phyloP scores from a whole-genome alignment of 495 filamentous ascomycete species.

The Aspergillus wentii region DNA sequence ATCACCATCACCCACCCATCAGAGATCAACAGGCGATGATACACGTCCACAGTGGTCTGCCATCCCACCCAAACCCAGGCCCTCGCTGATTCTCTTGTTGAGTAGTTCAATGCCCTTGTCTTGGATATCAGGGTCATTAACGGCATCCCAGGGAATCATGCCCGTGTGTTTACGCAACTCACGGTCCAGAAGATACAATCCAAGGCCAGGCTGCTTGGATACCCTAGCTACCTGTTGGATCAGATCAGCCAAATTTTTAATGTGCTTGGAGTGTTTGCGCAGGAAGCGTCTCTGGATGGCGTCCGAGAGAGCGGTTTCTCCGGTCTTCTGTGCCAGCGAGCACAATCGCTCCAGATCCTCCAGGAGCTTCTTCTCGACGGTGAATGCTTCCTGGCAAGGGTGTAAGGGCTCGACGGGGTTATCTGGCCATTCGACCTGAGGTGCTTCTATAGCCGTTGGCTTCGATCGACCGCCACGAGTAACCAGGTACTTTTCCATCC shows the following conservation, averaged over 20 bases:
- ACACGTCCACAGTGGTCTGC: no score
- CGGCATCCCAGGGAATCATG: conserved; percentile 1
- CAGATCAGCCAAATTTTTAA: conserved; percentile 11
- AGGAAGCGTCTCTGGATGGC: conserved; percentile 8
- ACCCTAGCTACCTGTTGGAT: conserved; percentile 9
- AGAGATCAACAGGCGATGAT: no score
- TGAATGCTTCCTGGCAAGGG: conserved; percentile 4
- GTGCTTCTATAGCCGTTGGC: conserved; percentile 9
- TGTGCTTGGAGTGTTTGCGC: conserved; percentile 8
- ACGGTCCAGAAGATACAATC: conserved; percentile 7
- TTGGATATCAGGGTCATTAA: conserved; percentile 11
- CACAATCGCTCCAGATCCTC: conserved; percentile 9
- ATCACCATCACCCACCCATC: no score
- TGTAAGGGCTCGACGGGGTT: conserved; percentile 9
- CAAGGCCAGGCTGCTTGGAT: conserved; percentile 9
- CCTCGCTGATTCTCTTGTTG: conserved; percentile 1
- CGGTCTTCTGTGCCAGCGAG: conserved; percentile 2
- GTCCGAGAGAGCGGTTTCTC: neutral
- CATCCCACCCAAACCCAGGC: no score
- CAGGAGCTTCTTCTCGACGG: conserved; percentile 5
- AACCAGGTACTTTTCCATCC: conserved; percentile 13
- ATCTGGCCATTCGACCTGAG: conserved; percentile 5
- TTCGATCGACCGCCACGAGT: conserved; percentile 9
- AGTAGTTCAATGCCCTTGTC: neutral
- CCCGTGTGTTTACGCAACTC: conserved; percentile 7